Base-by-base conservation (phyloP, 495 filamentous ascomycete genomes). In the Baudoinia panamericana region DNA sequence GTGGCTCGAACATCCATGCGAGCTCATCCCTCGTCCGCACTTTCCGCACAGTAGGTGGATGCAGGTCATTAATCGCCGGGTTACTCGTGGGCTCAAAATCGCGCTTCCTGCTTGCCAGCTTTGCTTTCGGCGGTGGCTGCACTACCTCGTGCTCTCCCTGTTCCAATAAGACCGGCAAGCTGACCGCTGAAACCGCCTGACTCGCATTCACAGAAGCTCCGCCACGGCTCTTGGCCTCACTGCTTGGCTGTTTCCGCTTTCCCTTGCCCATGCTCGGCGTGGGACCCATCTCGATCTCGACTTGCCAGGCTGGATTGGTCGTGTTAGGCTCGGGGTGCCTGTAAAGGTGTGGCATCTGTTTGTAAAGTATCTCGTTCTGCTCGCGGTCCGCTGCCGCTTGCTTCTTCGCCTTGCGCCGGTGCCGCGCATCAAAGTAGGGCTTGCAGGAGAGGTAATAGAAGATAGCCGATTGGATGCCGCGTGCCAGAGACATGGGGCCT, bases 1-100 rank as follows among this genome's bases (percentile, higher is more conserved):
- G 84, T 2, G 85, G 86, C 57, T 88, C 82, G 23, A 93, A 63
- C 84, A 94, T 90, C 86, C 86, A 94, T 51, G 63, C 63, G n/a
- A 75, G 76, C 38, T 78, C 81, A 17, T 48, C 39, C 15, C 22
- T 18, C 6, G 36, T 31, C 4, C 16, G 3, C 10, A 46, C 39
- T 13, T 31, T 37, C 18, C 73, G 73, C 36, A 92, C 84, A 37
- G 88, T 78, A 8, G 86, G 83, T 8, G 85, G 84, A 52, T 92
- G 83, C 23, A 82, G 69, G 46, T 92, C 83, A 56, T 90, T 90
- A 46, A 93, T 76, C 8, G 82, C 77, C 10, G 84, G 84, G 42
- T 80, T 81, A 19, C 69, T 66, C n/a, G 64, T 41, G 73, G 75
- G 18, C 7, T 30, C 4, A 56, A 86, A 85, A 54, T n/a, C n/a